A percentile compares a stretch with the other conserved stretches of the same genome.
Evolutionary conservation across 1,284 basidiomycete species (phyloP).

Genomic region (Pseudozyma sp.): DNA sequence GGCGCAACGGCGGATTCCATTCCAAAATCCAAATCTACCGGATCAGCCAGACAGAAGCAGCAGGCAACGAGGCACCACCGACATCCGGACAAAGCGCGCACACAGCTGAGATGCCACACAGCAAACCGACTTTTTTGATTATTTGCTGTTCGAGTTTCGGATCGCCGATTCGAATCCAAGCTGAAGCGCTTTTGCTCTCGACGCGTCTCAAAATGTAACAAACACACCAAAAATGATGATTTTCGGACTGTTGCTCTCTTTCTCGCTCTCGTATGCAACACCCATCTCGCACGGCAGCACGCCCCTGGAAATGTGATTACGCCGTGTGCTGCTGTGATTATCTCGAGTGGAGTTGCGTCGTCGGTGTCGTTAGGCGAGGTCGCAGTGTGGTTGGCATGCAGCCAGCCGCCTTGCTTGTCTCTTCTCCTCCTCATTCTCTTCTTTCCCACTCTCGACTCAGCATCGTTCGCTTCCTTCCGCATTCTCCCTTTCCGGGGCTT

Average conservation of each 20-base stretch:
- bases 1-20: slow-evolving; percentile 1
- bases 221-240: too few species aligned
- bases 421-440: not conserved
- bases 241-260: not conserved
- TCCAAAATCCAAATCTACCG: not conserved
- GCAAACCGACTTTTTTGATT: too few species aligned
- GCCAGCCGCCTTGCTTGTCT: not conserved
- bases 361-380: too few species aligned
- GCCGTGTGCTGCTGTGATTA: not conserved
- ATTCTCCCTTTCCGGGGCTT: too few species aligned
- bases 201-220: slow-evolving; percentile 3
- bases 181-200: too few species aligned
- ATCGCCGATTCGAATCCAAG: not conserved
- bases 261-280: too few species aligned
- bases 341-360: not conserved
- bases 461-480: not conserved
- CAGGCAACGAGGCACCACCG: too few species aligned
- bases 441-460: not conserved
- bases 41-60: not conserved
- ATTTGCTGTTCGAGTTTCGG: not conserved
- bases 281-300: slow-evolving; percentile 9
- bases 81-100: not conserved
- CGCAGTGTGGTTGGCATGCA: too few species aligned
- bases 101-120: not conserved
- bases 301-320: not conserved